Evolutionary conservation across 371 early-diverging fungal species (phyloP).

Genomic region (Mucor saturninus): DNA sequence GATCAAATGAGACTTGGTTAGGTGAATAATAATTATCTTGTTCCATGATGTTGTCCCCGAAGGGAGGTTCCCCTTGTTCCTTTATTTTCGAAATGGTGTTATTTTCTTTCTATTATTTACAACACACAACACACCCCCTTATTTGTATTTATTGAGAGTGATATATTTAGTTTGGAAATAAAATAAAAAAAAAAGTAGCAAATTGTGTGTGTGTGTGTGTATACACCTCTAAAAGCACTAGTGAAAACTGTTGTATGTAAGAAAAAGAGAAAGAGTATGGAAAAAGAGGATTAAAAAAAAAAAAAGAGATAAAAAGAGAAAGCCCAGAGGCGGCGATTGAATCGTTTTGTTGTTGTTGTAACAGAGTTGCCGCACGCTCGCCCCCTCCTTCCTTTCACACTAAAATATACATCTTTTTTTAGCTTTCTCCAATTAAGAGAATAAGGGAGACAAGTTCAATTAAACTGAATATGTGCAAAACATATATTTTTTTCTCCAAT

Average conservation of each 20-base stretch:
- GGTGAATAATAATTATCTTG: conserved; percentile 1
- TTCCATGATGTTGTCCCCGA: conserved; percentile 15
- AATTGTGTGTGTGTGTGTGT: no score
- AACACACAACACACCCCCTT: no score
- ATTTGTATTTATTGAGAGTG: no score
- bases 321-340: neutral
- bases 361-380: no score
- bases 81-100: neutral
- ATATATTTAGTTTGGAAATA: no score
- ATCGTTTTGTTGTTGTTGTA: neutral
- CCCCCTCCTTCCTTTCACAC: neutral
- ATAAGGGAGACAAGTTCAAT: no score
- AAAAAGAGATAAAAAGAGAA: neutral
- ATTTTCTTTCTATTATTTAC: no score
- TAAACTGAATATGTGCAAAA: no score
- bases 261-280: neutral
- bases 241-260: neutral
- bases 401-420: no score
- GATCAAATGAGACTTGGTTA: conserved; percentile 12
- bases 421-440: no score
- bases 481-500: no score
- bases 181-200: no score
- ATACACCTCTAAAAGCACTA: neutral
- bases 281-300: neutral
- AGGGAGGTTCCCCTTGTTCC: conserved; percentile 10